Evolutionary conservation across 495 filamentous ascomycete species (phyloP), one percentile per base, ranked within the genome.

Genomic region (Aspergillus biplanus): DNA sequence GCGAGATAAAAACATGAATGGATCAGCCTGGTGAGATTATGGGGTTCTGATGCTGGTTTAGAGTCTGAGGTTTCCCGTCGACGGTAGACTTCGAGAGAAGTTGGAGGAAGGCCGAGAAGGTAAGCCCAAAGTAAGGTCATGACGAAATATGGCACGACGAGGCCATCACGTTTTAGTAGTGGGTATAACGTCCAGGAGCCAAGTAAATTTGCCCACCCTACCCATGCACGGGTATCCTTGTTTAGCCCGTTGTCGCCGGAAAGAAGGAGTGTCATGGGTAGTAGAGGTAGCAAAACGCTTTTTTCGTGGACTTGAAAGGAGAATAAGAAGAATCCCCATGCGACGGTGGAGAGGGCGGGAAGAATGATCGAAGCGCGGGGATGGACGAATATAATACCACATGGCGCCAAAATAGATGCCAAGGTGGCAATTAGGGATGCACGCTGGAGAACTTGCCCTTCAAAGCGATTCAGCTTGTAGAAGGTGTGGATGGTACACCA

Each of bases 251-350:
- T 85, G 53, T 88, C 84, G 5, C 89, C 87, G 15, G 90, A 90
- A 18, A 98, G 84, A 5, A 97, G 79, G 8, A 97, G 77, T 0
- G 93, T 97, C 88, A 94, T 95, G 0, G 95, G 95, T 63, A 97
- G 85, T 31, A 98, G 80, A 4, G 95, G 95, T 0, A 99, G 84
- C 6, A 99, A 80, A 0, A 96, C 92, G 66, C 91, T 96, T 79
- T 99, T 99, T 76, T 99, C 95, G 73, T 99, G 95, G 0, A 99
- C 95, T 66, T 99, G 95, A 76, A 97, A 99, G 57, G 90, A 93
- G 75, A 93, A 97, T 11, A 99, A 78, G 75, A 97, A 99, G 80
- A 99, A 99, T 3, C 90, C 95, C 95, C 95, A 99, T 1, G 93
- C 89, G 0, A 89, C 91, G 15, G 88, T 82, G 2, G 92, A 89